Percentiles rank a stretch among this genome's conserved stretches.
Conservation (phyloP, 257 asterid genomes). For the Solanum chaucha region DNA sequence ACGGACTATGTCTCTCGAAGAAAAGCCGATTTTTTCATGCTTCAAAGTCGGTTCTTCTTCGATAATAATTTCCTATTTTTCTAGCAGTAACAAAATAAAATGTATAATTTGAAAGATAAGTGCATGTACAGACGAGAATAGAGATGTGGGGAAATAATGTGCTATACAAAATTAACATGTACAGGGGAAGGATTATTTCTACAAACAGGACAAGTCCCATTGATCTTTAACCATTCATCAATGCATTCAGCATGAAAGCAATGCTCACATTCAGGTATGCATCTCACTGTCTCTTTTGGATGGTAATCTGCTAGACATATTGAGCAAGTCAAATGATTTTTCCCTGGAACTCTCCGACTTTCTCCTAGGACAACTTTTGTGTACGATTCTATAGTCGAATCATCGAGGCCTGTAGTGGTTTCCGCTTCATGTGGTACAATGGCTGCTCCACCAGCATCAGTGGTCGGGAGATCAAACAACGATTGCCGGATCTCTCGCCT, state of each 20-base stretch:
- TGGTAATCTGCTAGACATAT: constrained; percentile 63
- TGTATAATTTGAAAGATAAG: background rate
- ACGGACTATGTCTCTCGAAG: background rate
- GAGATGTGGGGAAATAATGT: background rate
- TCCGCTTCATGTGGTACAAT: constrained; percentile 12
- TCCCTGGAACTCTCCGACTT: constrained; percentile 54
- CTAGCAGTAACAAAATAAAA: background rate
- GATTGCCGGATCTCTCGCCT: background rate
- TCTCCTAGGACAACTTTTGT: constrained; percentile 58
- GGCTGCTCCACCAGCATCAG: background rate
- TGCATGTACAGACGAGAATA: background rate
- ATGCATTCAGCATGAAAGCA: constrained; percentile 80
- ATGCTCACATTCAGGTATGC: constrained; percentile 68
- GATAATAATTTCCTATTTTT: background rate
- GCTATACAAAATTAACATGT: background rate
- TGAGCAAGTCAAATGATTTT: constrained; percentile 51
- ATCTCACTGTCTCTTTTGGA: constrained; percentile 46
- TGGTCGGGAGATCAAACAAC: background rate
- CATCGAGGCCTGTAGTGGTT: constrained; percentile 40
- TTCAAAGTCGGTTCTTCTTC: background rate
- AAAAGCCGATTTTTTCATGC: background rate
- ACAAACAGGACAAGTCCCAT: constrained; percentile 69
- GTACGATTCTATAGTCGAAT: constrained; percentile 60
- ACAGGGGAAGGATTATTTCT: constrained; percentile 48
- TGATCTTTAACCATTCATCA: constrained; percentile 68